Base-by-base conservation (phyloP, 2,329 filamentous ascomycete genomes). In the Fusarium sterilihyphosum region DNA sequence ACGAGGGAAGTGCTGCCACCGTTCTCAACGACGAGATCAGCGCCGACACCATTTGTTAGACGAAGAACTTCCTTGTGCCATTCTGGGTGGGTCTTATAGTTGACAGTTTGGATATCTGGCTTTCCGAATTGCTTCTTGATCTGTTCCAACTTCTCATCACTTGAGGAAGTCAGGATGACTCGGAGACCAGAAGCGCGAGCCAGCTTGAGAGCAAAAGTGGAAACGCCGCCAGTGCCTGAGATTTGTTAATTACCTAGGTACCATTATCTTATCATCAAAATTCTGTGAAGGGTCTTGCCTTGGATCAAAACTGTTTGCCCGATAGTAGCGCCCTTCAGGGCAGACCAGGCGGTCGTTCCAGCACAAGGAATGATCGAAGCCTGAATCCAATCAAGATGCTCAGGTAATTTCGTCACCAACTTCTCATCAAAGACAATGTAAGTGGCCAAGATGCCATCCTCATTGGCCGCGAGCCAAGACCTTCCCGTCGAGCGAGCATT, bases 121-220 rank as follows among this genome's bases (percentile, higher is more conserved):
- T 22, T 88, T n/a, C 64, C 50, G 20, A 77, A 82, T 9, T 77
- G 73, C 44, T 86, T 80, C 71, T 81, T 84, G 7, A 86, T 85
- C 11, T 79, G 79, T 20, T 81, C 75, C 2, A 88, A 81, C 73
- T 89, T 89, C 14, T 78, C 80, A 65, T 88, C 85, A 11, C 85
- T 87, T 3, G 86, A 88, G 1, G 87, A 88, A 1, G 86, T 89
- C 31, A 87, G 81, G 66, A 88, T 86, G 2, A 85, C 86, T 6
- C 74, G 86, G 16, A 87, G 87, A 14, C 88, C 88, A 6, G 84
- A 86, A 3, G 87, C 86, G 67, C 85, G 84, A 20, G 88, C 88
- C 41, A 86, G 78, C 60, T 83, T 82, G n/a, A 85, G 76, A 22
- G 81, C 82, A 58, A 82, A 80, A 18, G 81, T 78, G 31, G 80